A percentile compares a stretch with the other conserved stretches of the same genome.
phyloP scores from a whole-genome alignment of 164 flowering plant species.

The Warburgia ugandensis region DNA sequence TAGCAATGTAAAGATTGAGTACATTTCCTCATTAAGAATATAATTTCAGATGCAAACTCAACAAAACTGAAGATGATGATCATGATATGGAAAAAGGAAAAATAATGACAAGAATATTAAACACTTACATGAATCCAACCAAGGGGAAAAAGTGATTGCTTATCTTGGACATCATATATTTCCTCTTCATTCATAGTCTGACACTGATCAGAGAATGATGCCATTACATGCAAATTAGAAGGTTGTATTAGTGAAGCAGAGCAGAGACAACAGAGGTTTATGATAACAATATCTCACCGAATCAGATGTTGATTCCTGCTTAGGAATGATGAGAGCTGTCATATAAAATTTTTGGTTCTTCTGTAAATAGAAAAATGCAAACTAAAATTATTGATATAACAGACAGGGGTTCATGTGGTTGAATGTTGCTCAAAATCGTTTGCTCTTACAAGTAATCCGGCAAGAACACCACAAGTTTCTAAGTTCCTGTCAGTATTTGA shows the following conservation, averaged over 20 bases:
- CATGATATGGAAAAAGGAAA: no score
- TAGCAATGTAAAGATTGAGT: no score
- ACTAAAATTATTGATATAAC: no score
- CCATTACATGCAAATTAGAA: not conserved
- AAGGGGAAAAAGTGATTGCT: slow-evolving; percentile 79
- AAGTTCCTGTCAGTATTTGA: slow-evolving; percentile 75
- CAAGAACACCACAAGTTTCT: slow-evolving; percentile 97
- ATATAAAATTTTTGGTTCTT: slow-evolving; percentile 75
- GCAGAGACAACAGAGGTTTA: no score
- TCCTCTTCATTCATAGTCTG: slow-evolving; percentile 96
- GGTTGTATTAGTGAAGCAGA: no score
- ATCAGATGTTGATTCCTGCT: slow-evolving; percentile 93
- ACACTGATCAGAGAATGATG: slow-evolving; percentile 48
- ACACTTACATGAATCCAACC: slow-evolving; percentile 96
- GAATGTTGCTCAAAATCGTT: no score
- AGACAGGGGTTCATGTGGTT: no score
- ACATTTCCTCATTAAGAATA: no score
- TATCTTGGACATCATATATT: slow-evolving; percentile 95
- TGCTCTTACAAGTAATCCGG: slow-evolving; percentile 83
- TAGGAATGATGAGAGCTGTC: slow-evolving; percentile 87
- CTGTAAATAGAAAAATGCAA: slow-evolving; percentile 30
- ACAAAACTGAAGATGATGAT: no score
- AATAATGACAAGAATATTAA: not conserved
- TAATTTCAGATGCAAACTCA: no score
- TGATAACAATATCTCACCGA: slow-evolving; percentile 43